Base-by-base conservation (phyloP, 805 yeast genomes). In the Metschnikowia rubicola region DNA sequence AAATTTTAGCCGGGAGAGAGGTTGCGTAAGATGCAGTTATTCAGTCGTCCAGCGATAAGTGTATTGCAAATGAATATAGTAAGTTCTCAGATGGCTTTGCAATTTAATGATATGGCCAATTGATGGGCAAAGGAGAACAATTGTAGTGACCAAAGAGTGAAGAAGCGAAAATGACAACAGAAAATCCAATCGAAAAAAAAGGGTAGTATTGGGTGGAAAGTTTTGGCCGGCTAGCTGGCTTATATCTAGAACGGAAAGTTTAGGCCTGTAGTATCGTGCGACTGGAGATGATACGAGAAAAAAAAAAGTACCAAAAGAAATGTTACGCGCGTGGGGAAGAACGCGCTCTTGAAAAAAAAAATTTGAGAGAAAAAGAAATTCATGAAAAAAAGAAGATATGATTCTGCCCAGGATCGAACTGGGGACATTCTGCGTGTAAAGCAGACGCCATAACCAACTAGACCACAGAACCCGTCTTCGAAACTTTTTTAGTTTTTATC, bases 371-470 rank as follows among this genome's bases (percentile, higher is more conserved):
- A 15, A 15, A 15, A 15, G 17, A 21, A 26, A 11, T 3, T 12
- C 9, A 13, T 4, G n/a, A 21, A 36, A 33, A 37, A 50, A 51
- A 50, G 35, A 52, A 45, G 38, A 43, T 35, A 35, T 90, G 97
- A 89, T 86, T 88, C 84, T 86, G 90, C 97, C 97, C 97, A 91
- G 97, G 97, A 89, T 92, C 97, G 97, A 92, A 92, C 97, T 90
- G 97, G 97, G 97, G 97, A 92, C 97, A 90, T 88, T 88, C 94
- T 89, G 96, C 97, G 97, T 91, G 97, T 91, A 89, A 91, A 88
- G 97, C 97, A 90, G 94, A 88, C 87, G 97, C 96, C 97, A 91
- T 91, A 83, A 90, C 97, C 97, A 74, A 90, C 97, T 90, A 90
- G 96, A 90, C 97, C 97, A 90, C 90, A 84, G 82, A 84, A 83